Conservation (phyloP, 2,329 filamentous ascomycete species). For the Fusarium scirpi region DNA sequence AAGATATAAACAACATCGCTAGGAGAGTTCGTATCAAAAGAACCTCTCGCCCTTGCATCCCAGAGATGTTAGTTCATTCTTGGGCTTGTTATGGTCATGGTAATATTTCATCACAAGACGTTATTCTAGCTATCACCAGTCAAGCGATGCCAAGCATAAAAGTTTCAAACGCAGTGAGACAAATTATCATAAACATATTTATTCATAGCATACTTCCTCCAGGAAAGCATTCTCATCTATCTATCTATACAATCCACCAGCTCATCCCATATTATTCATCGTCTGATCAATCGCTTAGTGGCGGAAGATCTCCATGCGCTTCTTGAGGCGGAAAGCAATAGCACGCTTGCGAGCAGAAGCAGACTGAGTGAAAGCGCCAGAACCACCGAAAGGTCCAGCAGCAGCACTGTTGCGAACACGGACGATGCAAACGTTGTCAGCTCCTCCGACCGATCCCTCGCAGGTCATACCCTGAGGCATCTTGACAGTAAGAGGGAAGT, state of each 20-base stretch:
- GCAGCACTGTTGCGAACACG: slow-evolving; percentile 71
- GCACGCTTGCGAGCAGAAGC: slow-evolving; percentile 70
- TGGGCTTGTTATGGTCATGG: rapidly evolving
- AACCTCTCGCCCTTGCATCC: background rate
- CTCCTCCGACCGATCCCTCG: slow-evolving; percentile 68
- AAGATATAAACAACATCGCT: background rate
- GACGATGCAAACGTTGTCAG: slow-evolving; percentile 72
- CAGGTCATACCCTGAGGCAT: slow-evolving; percentile 78
- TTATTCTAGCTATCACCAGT: no score
- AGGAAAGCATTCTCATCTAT: background rate
- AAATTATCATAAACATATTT: background rate
- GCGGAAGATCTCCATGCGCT: slow-evolving; percentile 52
- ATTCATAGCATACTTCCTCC: background rate
- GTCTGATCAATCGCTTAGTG: background rate
- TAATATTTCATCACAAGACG: no score
- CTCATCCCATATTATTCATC: background rate
- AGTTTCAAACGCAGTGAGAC: background rate
- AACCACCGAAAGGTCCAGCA: slow-evolving; percentile 75
- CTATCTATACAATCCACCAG: background rate
- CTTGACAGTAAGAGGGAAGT: slow-evolving; percentile 73
- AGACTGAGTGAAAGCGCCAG: slow-evolving; percentile 73
- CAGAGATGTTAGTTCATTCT: background rate
- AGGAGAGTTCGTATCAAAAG: background rate
- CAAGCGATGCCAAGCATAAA: no score
- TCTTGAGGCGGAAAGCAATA: slow-evolving; percentile 63